Conservation (phyloP, 2,329 filamentous ascomycete species). For the Aspergillus viridinutans region DNA sequence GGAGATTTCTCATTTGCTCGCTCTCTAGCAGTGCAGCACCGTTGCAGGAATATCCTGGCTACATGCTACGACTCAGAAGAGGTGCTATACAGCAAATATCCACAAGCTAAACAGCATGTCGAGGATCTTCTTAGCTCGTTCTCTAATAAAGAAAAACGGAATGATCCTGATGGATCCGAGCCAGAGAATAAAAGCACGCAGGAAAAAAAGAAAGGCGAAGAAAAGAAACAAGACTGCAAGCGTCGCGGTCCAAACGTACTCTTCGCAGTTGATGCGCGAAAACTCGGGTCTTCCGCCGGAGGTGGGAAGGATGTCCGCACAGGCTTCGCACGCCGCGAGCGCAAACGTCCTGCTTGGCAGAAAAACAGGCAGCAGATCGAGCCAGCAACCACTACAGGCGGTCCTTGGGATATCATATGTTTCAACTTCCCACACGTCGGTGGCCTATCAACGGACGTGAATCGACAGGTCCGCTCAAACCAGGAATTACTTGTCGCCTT, state of each 20-base stretch:
- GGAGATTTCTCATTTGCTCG: constrained; percentile 48
- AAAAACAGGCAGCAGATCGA: constrained; percentile 4
- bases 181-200: not conserved
- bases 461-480: constrained; percentile 89
- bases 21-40: constrained; percentile 40
- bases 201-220: not conserved
- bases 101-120: constrained; percentile 61
- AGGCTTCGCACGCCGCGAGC: constrained; percentile 29
- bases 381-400: constrained; percentile 14
- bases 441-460: constrained; percentile 86
- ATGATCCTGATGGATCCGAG: constrained; percentile 1
- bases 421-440: constrained; percentile 99
- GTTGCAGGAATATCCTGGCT: constrained; percentile 38
- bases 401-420: constrained; percentile 69
- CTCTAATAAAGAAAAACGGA: not conserved
- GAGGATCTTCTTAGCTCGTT: constrained; percentile 33
- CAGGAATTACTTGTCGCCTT: constrained; percentile 56
- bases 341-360: constrained; percentile 28
- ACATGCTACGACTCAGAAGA: constrained; percentile 45
- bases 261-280: constrained; percentile 43
- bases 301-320: constrained; percentile 44
- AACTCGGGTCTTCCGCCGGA: constrained; percentile 33
- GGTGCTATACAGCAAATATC: constrained; percentile 66
- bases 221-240: not conserved
- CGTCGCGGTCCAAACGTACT: constrained; percentile 28